Conservation (phyloP, 805 yeast species). For the Maudiozyma barnettii region DNA sequence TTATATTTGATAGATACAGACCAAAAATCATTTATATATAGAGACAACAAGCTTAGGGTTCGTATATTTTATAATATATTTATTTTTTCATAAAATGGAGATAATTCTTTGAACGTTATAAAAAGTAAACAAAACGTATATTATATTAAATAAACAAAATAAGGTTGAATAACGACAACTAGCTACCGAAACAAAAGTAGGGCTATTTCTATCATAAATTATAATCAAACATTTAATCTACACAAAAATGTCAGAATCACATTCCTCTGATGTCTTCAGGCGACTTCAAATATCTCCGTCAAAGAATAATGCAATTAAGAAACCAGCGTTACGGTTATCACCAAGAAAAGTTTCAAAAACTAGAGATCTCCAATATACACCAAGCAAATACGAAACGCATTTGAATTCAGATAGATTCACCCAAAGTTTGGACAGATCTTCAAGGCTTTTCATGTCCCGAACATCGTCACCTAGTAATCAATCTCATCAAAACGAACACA, state of each 20-base stretch:
- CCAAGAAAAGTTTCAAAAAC: constrained; percentile 1
- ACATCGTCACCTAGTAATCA: constrained; percentile 15
- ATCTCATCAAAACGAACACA: neutral
- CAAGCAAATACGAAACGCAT: neutral
- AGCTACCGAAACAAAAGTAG: no score
- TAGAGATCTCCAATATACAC: constrained; percentile 1
- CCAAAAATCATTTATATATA: no score
- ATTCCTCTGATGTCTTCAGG: constrained; percentile 14
- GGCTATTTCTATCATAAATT: no score
- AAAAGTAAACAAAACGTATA: neutral
- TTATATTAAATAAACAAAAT: neutral
- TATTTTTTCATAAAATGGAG: no score
- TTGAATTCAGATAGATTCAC: neutral
- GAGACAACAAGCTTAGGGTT: no score
- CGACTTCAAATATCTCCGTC: constrained; percentile 22
- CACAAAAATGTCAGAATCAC: constrained; percentile 2
- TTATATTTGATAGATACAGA: no score
- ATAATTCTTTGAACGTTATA: neutral
- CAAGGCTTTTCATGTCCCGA: constrained; percentile 3
- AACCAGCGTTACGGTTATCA: constrained; percentile 17
- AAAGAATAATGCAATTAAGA: constrained; percentile 11
- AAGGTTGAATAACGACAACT: no score
- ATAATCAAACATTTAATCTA: no score
- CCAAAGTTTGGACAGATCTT: constrained; percentile 4
- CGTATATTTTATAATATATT: no score